Evolutionary conservation across 225 moss, liverwort and hornwort genomes (phyloP), one percentile per base, ranked within the genome.

Genomic region (Asterella californica): DNA sequence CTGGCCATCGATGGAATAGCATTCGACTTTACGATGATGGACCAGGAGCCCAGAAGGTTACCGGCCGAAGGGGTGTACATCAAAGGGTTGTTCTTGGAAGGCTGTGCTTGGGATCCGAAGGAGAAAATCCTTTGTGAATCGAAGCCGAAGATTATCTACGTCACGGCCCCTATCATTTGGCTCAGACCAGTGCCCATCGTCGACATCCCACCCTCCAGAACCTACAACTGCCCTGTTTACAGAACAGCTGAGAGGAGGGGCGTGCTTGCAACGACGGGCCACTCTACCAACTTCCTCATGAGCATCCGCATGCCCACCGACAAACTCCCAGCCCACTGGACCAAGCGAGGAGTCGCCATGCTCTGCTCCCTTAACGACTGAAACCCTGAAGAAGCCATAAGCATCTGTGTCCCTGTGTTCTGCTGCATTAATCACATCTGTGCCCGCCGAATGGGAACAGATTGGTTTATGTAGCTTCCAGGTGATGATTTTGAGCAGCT

Each of bases 241-340:
- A 76, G 93, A 42, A 97, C 97, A 0, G 91, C 91, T 0, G 93
- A 97, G 74, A 78, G 94, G 37, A 76, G 91, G 65, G 97, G 97
- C 0, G 91, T 93, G 22, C 37, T 97, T 17, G 94, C 97, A 0
- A 97, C 97, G 2, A 97, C 97, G 0, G 97, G 97, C 29, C 97
- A 97, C 80, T 97, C 97, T 0, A 97, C 97, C 6, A 97, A 97
- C 47, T 97, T 97, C 42, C 76, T 97, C 18, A 97, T 94, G 92
- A 93, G 87, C 82, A 92, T 97, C 0, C 80, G 93, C 11, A 89
- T 97, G 94, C 97, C 94, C 1, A 92, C 91, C 6, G 75, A 79
- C 47, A 50, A 88, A 0, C 73, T 87, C 0, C 80, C 93, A 0
- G 78, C 87, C 17, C 93, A 97, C 0, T 97, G 97, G 97, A 92